A percentile compares a stretch with the other conserved stretches of the same genome.
Conservation (phyloP, 441 rosid species). For the Eugenia klotzschiana region DNA sequence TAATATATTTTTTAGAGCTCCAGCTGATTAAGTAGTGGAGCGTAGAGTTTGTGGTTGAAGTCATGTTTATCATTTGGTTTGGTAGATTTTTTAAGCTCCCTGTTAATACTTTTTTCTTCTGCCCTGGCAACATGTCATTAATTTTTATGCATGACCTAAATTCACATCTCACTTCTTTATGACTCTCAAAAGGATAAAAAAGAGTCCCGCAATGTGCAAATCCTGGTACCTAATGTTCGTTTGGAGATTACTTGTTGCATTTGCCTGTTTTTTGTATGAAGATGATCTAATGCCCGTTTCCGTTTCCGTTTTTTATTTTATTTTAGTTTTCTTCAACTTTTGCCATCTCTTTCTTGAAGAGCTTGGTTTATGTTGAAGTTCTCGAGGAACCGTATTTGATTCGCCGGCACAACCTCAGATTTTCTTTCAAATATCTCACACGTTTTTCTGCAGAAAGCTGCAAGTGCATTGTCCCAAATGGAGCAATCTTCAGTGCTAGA, state of each 20-base stretch:
- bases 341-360: not conserved
- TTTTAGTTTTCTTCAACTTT: not conserved
- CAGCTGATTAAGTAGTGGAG: not conserved
- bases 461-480: conserved; percentile 40
- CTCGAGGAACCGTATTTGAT: not conserved
- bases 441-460: conserved; percentile 45
- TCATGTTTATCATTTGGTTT: not conserved
- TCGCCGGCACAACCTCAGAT: not conserved
- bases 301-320: not conserved
- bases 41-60: not conserved
- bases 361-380: not conserved
- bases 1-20: not conserved
- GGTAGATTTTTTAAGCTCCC: not conserved
- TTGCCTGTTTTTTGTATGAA: not conserved
- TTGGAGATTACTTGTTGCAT: not conserved
- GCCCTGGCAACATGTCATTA: not conserved
- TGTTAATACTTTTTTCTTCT: not conserved
- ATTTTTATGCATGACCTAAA: not conserved
- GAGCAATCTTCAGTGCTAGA: conserved; percentile 45
- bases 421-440: not conserved
- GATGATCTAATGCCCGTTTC: not conserved
- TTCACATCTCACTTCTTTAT: not conserved
- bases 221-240: not conserved
- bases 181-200: not conserved
- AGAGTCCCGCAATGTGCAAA: not conserved